Evolutionary conservation across 2,329 filamentous ascomycete species (phyloP).

Genomic region (Neoarthrinium moseri): DNA sequence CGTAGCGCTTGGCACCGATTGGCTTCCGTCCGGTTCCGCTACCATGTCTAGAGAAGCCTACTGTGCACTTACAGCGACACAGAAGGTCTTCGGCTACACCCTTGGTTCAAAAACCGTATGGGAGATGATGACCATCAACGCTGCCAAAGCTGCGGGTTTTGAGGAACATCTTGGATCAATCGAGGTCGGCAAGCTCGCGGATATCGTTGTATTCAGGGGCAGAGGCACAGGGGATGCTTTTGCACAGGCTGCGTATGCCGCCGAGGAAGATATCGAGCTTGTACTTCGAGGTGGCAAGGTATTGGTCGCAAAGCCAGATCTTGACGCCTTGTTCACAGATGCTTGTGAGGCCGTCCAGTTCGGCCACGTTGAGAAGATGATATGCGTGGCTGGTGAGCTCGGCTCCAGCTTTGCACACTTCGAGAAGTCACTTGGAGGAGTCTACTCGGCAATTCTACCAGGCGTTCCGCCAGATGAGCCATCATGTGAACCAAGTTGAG

Average conservation of each 20-base stretch:
- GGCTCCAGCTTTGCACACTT: conserved; percentile 19
- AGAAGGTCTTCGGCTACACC: conserved; percentile 12
- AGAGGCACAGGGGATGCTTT: conserved; percentile 13
- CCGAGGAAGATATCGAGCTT: conserved; percentile 21
- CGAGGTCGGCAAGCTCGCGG: conserved; percentile 38
- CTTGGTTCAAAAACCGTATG: conserved; percentile 21
- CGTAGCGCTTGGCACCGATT: conserved; percentile 28
- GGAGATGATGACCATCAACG: conserved; percentile 41
- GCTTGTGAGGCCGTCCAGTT: conserved; percentile 20
- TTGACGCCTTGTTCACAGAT: conserved; percentile 10
- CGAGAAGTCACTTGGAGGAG: conserved; percentile 16
- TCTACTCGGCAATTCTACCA: conserved; percentile 32
- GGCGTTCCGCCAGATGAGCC: conserved; percentile 36
- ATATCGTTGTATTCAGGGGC: conserved; percentile 39
- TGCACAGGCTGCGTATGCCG: conserved; percentile 19
- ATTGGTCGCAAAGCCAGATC: conserved; percentile 15
- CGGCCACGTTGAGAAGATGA: conserved; percentile 14
- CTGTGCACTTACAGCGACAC: conserved; percentile 15
- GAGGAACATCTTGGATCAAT: conserved; percentile 38
- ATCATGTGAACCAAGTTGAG: conserved; percentile 17
- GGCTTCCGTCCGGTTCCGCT: conserved; percentile 25
- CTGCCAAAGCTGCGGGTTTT: conserved; percentile 37
- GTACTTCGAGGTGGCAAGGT: conserved; percentile 25
- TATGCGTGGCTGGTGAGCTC: conserved; percentile 22
- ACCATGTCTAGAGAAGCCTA: conserved; percentile 25